Conservation (phyloP, 331 rosid genomes). For the Acacia pycnantha region DNA sequence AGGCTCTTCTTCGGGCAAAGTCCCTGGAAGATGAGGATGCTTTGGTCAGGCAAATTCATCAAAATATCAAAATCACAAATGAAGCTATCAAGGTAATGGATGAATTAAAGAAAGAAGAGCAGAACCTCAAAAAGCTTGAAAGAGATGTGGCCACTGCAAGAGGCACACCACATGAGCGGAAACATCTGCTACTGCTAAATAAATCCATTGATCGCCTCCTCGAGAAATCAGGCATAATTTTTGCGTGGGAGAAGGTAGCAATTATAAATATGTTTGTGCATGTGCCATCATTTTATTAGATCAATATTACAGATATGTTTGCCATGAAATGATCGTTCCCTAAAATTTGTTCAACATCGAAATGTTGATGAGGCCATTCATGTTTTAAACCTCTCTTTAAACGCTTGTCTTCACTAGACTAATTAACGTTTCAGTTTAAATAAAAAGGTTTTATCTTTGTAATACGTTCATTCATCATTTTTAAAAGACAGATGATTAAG, state of each 20-base stretch:
- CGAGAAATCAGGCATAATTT: slow-evolving; percentile 58
- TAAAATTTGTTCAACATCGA: background rate
- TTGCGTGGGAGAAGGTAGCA: slow-evolving; percentile 74
- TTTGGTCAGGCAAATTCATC: slow-evolving; percentile 58
- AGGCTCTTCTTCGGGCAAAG: slow-evolving; percentile 59
- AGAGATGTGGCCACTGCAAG: slow-evolving; percentile 59
- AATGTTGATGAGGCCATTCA: slow-evolving; percentile 14
- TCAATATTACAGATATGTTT: background rate
- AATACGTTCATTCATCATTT: background rate
- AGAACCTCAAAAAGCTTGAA: slow-evolving; percentile 66
- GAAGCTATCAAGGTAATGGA: slow-evolving; percentile 53
- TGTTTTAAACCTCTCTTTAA: background rate
- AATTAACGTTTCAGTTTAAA: background rate
- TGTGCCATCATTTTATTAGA: background rate
- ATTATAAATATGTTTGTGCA: background rate
- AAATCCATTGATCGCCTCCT: slow-evolving; percentile 62
- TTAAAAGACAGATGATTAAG: background rate
- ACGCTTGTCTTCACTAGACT: background rate
- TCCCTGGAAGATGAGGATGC: slow-evolving; percentile 80
- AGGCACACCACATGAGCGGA: slow-evolving; percentile 68
- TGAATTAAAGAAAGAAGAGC: slow-evolving; percentile 64
- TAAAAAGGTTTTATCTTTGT: background rate
- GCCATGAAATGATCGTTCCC: background rate
- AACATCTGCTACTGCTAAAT: slow-evolving; percentile 51
- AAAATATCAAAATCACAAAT: slow-evolving; percentile 56